Conservation (phyloP, 306 rosid genomes). For the Trifolium repens region DNA sequence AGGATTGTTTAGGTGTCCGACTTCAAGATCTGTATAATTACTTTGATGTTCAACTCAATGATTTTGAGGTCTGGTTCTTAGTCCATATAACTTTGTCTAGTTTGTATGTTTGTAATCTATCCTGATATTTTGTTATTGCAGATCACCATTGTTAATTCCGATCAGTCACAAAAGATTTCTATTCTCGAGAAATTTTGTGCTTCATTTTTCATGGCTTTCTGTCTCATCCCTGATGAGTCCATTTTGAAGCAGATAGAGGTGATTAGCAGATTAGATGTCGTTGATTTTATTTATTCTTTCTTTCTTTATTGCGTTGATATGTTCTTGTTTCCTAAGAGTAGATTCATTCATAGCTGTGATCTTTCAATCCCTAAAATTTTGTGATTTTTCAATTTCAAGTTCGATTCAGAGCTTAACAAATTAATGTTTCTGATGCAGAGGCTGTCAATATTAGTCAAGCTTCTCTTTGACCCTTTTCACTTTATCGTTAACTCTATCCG, state of each 20-base stretch:
- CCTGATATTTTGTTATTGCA: conserved; percentile 43
- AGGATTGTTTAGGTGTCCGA: conserved; percentile 45
- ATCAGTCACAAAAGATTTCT: conserved; percentile 53
- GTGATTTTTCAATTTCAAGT: not conserved
- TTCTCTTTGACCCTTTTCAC: no score
- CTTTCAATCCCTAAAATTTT: not conserved
- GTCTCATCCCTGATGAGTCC: conserved; percentile 72
- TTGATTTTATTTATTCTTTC: conserved; percentile 11
- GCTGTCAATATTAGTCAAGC: no score
- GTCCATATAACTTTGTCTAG: not conserved
- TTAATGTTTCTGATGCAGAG: not conserved
- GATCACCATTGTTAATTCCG: conserved; percentile 59
- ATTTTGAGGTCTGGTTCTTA: conserved; percentile 65
- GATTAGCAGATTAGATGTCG: conserved; percentile 26
- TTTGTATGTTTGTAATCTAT: conserved; percentile 39
- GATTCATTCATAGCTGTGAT: not conserved
- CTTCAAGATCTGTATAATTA: conserved; percentile 64
- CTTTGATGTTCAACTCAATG: conserved; percentile 67
- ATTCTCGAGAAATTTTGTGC: conserved; percentile 63
- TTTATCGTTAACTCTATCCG: no score
- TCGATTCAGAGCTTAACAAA: not conserved
- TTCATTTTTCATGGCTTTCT: conserved; percentile 60
- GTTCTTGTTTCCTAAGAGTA: not conserved
- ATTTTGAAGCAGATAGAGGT: conserved; percentile 82
- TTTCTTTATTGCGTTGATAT: not conserved